These are phyloP conservation scores for Rugonectria rugulosa DNA, from an alignment of 2,329 filamentous ascomycete species.

Conservation along the genomic window DNA sequence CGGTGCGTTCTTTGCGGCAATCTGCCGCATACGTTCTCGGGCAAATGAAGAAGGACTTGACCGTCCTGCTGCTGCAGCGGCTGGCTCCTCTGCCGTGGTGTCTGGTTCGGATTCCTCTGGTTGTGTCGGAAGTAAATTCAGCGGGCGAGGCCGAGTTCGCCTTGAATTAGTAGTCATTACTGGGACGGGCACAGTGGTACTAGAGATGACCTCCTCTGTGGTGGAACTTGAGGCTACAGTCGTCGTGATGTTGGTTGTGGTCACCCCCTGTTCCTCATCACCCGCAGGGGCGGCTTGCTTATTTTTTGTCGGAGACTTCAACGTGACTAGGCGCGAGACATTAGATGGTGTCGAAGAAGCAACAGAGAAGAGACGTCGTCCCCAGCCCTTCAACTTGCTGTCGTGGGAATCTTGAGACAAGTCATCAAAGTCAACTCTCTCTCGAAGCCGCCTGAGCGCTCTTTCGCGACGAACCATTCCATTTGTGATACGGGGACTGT, in stretches of 20 bases:
- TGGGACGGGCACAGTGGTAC: slow-evolving; percentile 24
- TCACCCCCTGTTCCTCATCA: slow-evolving; percentile 6
- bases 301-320: slow-evolving; percentile 27
- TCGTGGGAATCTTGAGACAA: slow-evolving; percentile 43
- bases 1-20: slow-evolving; percentile 52
- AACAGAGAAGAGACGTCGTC: slow-evolving; percentile 45
- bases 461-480: slow-evolving; percentile 85
- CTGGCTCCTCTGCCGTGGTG: slow-evolving; percentile 33
- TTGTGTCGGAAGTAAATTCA: slow-evolving; percentile 48
- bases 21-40: slow-evolving; percentile 52
- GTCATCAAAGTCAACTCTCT: slow-evolving; percentile 56
- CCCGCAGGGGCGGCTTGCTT: slow-evolving; percentile 16
- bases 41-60: slow-evolving; percentile 54
- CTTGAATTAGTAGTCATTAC: slow-evolving; percentile 34
- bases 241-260: slow-evolving; percentile 2
- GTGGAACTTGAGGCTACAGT: slow-evolving; percentile 17
- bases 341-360: slow-evolving; percentile 20
- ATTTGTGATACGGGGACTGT: slow-evolving; percentile 78
- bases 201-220: slow-evolving; percentile 22
- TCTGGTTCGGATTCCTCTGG: slow-evolving; percentile 45
- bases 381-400: slow-evolving; percentile 46
- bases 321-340: slow-evolving; percentile 39
- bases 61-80: slow-evolving; percentile 43
- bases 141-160: slow-evolving; percentile 39
- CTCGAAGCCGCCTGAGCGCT: slow-evolving; percentile 67